Percentiles rank a stretch among this genome's conserved stretches.
Conservation (phyloP, 441 rosid genomes). For the Populus hybrid region DNA sequence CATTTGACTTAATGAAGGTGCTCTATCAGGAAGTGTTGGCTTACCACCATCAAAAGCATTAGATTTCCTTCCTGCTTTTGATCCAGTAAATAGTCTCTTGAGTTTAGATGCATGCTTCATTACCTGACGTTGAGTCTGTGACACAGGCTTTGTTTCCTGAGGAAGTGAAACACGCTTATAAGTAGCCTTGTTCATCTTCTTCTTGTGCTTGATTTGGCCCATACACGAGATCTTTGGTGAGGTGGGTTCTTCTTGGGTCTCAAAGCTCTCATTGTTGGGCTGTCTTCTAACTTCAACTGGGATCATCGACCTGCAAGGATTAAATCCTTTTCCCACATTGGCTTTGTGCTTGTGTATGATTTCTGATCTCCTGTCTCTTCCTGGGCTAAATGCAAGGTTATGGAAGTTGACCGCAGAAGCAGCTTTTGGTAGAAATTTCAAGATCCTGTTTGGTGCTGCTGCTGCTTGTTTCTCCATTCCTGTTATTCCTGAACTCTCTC, state of each 20-base stretch:
- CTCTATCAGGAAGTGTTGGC: slow-evolving; percentile 32
- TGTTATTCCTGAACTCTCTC: not conserved
- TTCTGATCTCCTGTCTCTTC: slow-evolving; percentile 44
- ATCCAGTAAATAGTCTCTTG: slow-evolving; percentile 33
- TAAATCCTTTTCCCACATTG: slow-evolving; percentile 38
- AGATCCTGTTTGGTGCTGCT: slow-evolving; percentile 38
- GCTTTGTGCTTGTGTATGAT: slow-evolving; percentile 25
- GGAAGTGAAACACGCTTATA: slow-evolving; percentile 8
- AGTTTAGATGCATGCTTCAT: slow-evolving; percentile 32
- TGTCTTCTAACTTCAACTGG: slow-evolving; percentile 61
- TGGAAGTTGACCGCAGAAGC: slow-evolving; percentile 54
- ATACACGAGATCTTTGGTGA: slow-evolving; percentile 93
- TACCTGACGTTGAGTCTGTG: slow-evolving; percentile 8
- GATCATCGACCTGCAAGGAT: slow-evolving; percentile 57
- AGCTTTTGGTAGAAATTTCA: slow-evolving; percentile 61
- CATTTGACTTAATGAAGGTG: slow-evolving; percentile 67
- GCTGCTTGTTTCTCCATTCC: slow-evolving; percentile 43
- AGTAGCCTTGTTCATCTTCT: slow-evolving; percentile 24
- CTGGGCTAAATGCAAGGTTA: slow-evolving; percentile 63
- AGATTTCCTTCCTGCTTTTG: slow-evolving; percentile 27
- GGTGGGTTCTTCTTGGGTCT: slow-evolving; percentile 58
- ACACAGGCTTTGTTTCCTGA: slow-evolving; percentile 13
- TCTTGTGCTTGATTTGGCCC: slow-evolving; percentile 83
- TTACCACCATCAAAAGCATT: slow-evolving; percentile 13
- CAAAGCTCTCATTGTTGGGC: slow-evolving; percentile 30